These are phyloP conservation scores for Artemisia princeps DNA, from an alignment of 140 eudicot genomes.

Conservation along the genomic window DNA sequence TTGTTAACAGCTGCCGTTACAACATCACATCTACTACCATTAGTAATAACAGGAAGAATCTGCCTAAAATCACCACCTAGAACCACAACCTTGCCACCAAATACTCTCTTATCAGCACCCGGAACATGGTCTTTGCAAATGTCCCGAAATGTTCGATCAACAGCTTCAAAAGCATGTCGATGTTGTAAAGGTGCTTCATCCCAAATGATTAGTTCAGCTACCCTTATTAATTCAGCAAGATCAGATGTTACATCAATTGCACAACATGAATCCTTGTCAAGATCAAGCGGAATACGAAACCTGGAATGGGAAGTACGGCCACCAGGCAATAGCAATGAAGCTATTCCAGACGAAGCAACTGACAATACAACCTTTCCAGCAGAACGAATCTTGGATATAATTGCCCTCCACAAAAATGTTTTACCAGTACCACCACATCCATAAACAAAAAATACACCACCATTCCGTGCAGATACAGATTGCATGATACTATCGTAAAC, in stretches of 20 bases:
- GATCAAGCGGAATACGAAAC: background rate
- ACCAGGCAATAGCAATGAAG: too few relatives aligned
- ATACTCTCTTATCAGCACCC: background rate
- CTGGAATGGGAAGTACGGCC: background rate
- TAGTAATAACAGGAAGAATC: background rate
- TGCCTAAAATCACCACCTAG: conserved; percentile 21
- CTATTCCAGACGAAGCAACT: too few relatives aligned
- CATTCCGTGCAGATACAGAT: too few relatives aligned
- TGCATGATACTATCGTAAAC: background rate
- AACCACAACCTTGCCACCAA: conserved; percentile 14
- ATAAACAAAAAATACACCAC: too few relatives aligned
- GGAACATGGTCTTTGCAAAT: background rate
- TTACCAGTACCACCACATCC: too few relatives aligned
- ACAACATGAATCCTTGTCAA: background rate
- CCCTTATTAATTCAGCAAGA: background rate
- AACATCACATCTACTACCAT: background rate
- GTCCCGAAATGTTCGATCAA: background rate
- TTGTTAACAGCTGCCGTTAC: background rate
- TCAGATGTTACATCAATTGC: background rate
- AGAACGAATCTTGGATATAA: too few relatives aligned
- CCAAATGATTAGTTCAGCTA: conserved; percentile 8
- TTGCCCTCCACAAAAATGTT: too few relatives aligned
- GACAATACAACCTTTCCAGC: too few relatives aligned
- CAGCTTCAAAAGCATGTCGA: conserved; percentile 7
- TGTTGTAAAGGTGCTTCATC: conserved; percentile 22